Evolutionary conservation across 1,139 yeast genomes (phyloP).

Genomic region (Suhomyces yuchorum): DNA sequence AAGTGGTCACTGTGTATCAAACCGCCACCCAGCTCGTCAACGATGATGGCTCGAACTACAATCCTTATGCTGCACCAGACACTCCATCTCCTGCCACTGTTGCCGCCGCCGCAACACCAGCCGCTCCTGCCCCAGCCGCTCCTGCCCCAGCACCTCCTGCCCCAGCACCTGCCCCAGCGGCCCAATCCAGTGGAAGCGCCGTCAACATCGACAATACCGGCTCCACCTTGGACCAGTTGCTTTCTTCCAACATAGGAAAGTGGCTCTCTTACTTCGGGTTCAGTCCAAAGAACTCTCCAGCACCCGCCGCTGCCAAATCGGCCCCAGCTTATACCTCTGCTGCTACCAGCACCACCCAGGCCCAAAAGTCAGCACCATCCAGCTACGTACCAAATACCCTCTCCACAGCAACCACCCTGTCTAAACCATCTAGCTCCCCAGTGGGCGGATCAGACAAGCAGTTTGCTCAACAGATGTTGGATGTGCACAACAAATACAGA

Average conservation of each 20-base stretch:
- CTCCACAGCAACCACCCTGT: not conserved
- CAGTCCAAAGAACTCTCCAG: conserved; percentile 4
- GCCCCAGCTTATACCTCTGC: conserved; percentile 3
- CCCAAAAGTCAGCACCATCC: not conserved
- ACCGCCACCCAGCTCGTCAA: conserved; percentile 10
- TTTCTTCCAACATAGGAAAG: conserved; percentile 13
- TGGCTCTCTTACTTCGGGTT: conserved; percentile 19
- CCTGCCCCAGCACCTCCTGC: conserved; percentile 8
- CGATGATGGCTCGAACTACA: conserved; percentile 5
- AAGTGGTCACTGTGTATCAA: conserved; percentile 10
- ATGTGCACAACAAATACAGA: conserved; percentile 69
- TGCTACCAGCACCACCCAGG: conserved; percentile 4
- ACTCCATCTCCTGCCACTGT: conserved; percentile 4
- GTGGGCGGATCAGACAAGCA: conserved; percentile 21
- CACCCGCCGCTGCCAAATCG: not conserved
- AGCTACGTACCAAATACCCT: conserved; percentile 2
- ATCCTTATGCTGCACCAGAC: not conserved
- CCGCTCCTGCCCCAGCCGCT: conserved; percentile 6
- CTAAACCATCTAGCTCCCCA: not conserved
- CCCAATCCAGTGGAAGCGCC: conserved; percentile 2
- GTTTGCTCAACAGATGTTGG: conserved; percentile 46
- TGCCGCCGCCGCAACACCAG: conserved; percentile 12
- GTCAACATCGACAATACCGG: conserved; percentile 3
- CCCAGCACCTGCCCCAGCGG: conserved; percentile 11
- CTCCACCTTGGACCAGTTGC: conserved; percentile 14